Evolutionary conservation across 768 basidiomycete genomes (phyloP), one percentile per base, ranked within the genome.

Genomic region (Mycena belliarum): DNA sequence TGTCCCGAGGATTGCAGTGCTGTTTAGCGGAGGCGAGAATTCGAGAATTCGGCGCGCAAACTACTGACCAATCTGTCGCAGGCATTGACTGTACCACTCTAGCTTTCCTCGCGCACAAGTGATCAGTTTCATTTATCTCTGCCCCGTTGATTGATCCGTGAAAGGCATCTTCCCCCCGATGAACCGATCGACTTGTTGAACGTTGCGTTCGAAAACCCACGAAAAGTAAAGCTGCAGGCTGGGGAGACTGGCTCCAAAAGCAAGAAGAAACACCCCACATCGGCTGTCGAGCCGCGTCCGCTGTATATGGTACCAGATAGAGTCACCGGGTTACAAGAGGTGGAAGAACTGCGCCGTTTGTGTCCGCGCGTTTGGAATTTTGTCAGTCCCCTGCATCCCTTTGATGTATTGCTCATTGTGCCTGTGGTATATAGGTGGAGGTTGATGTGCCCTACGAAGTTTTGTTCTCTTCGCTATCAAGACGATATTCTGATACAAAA

Each of bases 201-300:
- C 65, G 93, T 98, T 6, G 92, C 93, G 1, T 98, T 98, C 63
- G 94, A 98, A 69, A 97, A 97, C 66, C 94, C 94, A n/a, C 83
- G 93, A 7, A 89, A 90, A 66, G 73, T 89, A 15, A 76, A 76
- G 43, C 68, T 78, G 4, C 76, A 80, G 57, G 59, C 73, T 21
- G 76, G 78, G 46, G 79, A 81, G 14, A 83, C 83, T 59, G 58
- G 70, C 47, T 62, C 28, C 54, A 41, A 57, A 60, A 32, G 71
- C 53, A 46, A 52, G 42, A 67, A 60, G 37, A 59, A 54, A 20
- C 57, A 35, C 5, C 58, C 59, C 20, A 56, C 52, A 49, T 57
- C 54, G 25, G 24, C 32, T 16, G 41, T 14, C 35, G 40, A 46
- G 33, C 14, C 40, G 11, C 59, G 38, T 41, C 47, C 51, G 33